Percentiles rank a stretch among this genome's conserved stretches.
These are phyloP conservation scores for Pichia deserticola DNA, from an alignment of 805 yeast species.

Conservation along the genomic window DNA sequence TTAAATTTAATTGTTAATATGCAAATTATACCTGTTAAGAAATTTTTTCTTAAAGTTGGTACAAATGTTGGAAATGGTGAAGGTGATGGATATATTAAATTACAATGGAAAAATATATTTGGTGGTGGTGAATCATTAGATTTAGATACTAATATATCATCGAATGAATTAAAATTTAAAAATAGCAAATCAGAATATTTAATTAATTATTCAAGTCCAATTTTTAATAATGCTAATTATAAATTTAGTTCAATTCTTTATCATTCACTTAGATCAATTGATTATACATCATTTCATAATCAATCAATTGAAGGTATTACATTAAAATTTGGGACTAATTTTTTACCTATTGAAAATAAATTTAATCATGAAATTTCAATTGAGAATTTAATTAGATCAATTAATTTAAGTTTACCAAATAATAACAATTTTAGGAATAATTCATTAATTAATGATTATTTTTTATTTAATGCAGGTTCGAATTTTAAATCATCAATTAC, in stretches of 20 bases:
- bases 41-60: slow-evolving; percentile 81
- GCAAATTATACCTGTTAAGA: slow-evolving; percentile 49
- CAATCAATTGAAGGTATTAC: slow-evolving; percentile 38
- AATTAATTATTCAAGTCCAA: slow-evolving; percentile 39
- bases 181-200: slow-evolving; percentile 42
- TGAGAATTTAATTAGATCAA: slow-evolving; percentile 39
- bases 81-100: slow-evolving; percentile 86
- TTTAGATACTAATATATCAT: slow-evolving; percentile 37
- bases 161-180: slow-evolving; percentile 41
- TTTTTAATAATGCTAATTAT: slow-evolving; percentile 34
- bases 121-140: slow-evolving; percentile 50
- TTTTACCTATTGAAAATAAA: slow-evolving; percentile 22
- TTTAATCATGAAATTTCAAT: slow-evolving; percentile 41
- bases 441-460: slow-evolving; percentile 27
- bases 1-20: slow-evolving; percentile 24
- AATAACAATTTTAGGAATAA: slow-evolving; percentile 19
- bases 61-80: slow-evolving; percentile 95
- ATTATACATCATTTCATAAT: slow-evolving; percentile 40
- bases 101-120: slow-evolving; percentile 52
- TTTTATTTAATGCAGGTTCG: slow-evolving; percentile 36
- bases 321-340: slow-evolving; percentile 33
- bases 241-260: slow-evolving; percentile 33
- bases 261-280: slow-evolving; percentile 39
- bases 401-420: slow-evolving; percentile 16
- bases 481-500: slow-evolving; percentile 38